Evolutionary conservation across 1,284 basidiomycete species (phyloP).

Genomic region (Melampsora medusae): DNA sequence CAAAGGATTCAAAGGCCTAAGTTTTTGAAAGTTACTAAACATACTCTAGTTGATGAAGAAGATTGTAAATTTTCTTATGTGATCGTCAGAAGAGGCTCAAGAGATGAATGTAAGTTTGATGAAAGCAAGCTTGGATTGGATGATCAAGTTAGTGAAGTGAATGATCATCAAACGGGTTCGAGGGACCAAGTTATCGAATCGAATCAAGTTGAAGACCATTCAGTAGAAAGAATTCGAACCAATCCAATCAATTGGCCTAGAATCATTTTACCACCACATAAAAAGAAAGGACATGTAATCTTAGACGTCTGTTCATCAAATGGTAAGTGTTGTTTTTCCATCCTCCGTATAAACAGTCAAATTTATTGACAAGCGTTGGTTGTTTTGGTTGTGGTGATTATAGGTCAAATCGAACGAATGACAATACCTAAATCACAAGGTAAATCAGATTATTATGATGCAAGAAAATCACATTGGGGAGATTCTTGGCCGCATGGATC

Average conservation of each 20-base stretch:
- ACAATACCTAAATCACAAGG: conserved; percentile 89
- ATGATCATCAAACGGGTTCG: too few relatives aligned
- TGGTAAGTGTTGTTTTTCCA: conserved; percentile 60
- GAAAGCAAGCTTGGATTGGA: too few relatives aligned
- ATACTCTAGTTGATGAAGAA: conserved; percentile 76
- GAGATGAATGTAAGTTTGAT: too few relatives aligned
- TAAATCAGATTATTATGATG: conserved; percentile 90
- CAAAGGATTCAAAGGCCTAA: conserved; percentile 81
- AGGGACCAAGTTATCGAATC: too few relatives aligned
- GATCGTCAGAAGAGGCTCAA: conserved; percentile 71
- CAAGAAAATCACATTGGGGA: conserved; percentile 87
- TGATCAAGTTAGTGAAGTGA: too few relatives aligned
- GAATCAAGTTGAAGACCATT: too few relatives aligned
- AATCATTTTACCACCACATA: conserved; percentile 82
- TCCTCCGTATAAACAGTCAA: not conserved
- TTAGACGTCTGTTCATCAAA: conserved; percentile 81
- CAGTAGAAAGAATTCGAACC: too few relatives aligned
- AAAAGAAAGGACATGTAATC: conserved; percentile 87
- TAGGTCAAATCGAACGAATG: conserved; percentile 84
- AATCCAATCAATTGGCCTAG: conserved; percentile 69
- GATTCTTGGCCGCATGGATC: conserved; percentile 81
- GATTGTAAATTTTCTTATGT: conserved; percentile 86
- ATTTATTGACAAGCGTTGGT: not conserved
- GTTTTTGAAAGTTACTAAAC: conserved; percentile 82
- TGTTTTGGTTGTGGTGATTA: not conserved